Percentiles rank a stretch among this genome's conserved stretches.
phyloP scores from a whole-genome alignment of 352 stramenopile genomes.

The Phytophthora lateralis region DNA sequence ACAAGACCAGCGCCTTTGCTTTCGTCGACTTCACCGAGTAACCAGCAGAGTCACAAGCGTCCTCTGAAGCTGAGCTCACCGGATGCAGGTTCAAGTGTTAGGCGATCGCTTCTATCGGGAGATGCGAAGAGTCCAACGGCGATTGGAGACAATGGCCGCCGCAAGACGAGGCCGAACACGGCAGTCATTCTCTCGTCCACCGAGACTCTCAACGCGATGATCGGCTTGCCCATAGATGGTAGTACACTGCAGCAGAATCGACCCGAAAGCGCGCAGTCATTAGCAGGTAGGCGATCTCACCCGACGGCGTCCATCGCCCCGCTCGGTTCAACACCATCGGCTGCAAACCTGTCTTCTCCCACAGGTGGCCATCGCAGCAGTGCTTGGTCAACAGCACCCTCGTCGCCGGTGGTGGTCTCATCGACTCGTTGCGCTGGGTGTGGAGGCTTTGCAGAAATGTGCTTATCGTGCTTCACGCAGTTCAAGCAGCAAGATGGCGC shows the following conservation, averaged over 20 bases:
- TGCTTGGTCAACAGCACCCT: slow-evolving; percentile 10
- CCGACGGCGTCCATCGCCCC: slow-evolving; percentile 20
- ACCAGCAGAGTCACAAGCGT: slow-evolving; percentile 30
- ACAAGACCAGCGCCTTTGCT: slow-evolving; percentile 9
- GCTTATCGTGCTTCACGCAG: slow-evolving; percentile 66
- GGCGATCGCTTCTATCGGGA: neutral
- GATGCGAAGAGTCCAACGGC: slow-evolving; percentile 5
- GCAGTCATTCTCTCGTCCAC: slow-evolving; percentile 36
- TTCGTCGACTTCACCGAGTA: slow-evolving; percentile 16
- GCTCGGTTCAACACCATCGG: slow-evolving; percentile 1
- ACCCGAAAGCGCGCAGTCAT: slow-evolving; percentile 23
- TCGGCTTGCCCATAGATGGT: slow-evolving; percentile 19
- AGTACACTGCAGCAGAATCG: slow-evolving; percentile 9
- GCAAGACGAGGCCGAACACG: slow-evolving; percentile 42
- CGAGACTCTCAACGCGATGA: slow-evolving; percentile 43
- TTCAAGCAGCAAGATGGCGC: slow-evolving; percentile 67
- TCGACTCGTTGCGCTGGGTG: slow-evolving; percentile 62
- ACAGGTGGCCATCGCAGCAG: slow-evolving; percentile 4
- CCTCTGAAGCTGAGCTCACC: slow-evolving; percentile 14
- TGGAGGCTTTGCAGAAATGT: slow-evolving; percentile 70
- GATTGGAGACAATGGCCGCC: slow-evolving; percentile 8
- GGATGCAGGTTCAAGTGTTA: slow-evolving; percentile 2
- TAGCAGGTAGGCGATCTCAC: neutral
- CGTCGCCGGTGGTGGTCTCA: slow-evolving; percentile 9
- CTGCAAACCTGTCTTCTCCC: slow-evolving; percentile 6